Percentiles rank a stretch among this genome's conserved stretches.
phyloP scores from a whole-genome alignment of 1,284 basidiomycete genomes.

The Mixia osmundae region DNA sequence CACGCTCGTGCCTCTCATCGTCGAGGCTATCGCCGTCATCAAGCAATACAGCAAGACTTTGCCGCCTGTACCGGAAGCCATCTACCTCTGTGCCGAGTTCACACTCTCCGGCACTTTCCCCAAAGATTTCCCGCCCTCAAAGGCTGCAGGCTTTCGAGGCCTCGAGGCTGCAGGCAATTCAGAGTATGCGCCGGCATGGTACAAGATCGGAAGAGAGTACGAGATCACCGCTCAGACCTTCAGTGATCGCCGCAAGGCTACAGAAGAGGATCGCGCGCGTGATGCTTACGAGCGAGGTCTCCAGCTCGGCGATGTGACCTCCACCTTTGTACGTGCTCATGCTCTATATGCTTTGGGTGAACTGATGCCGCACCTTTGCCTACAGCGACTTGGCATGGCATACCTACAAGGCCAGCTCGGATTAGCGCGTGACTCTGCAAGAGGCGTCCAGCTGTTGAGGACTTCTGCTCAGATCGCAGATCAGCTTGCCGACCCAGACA shows the following conservation, averaged over 20 bases:
- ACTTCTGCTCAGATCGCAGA: slow-evolving; percentile 19
- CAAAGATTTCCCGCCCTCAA: slow-evolving; percentile 31
- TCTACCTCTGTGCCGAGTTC: slow-evolving; percentile 48
- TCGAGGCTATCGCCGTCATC: slow-evolving; percentile 39
- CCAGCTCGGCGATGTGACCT: slow-evolving; percentile 42
- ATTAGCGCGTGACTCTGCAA: slow-evolving; percentile 31
- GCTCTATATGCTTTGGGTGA: slow-evolving; percentile 1
- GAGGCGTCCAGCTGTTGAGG: slow-evolving; percentile 46
- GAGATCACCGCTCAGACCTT: too few species aligned
- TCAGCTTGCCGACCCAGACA: background rate
- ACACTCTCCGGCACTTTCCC: slow-evolving; percentile 36
- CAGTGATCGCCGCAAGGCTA: slow-evolving; percentile 29
- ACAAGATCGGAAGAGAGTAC: slow-evolving; percentile 68
- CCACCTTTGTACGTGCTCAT: slow-evolving; percentile 40
- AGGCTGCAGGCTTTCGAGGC: slow-evolving; percentile 59
- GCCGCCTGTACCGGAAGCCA: slow-evolving; percentile 39
- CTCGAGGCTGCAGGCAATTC: slow-evolving; percentile 48
- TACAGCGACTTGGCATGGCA: slow-evolving; percentile 68
- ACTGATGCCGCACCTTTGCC: background rate
- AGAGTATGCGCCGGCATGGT: slow-evolving; percentile 57
- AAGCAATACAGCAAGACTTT: slow-evolving; percentile 26
- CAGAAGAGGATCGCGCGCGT: slow-evolving; percentile 32
- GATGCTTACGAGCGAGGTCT: slow-evolving; percentile 66
- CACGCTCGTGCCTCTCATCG: slow-evolving; percentile 35
- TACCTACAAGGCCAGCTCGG: slow-evolving; percentile 65